These are phyloP conservation scores for Calonectria henricotiae DNA, from an alignment of 2,329 filamentous ascomycete genomes.

Conservation along the genomic window DNA sequence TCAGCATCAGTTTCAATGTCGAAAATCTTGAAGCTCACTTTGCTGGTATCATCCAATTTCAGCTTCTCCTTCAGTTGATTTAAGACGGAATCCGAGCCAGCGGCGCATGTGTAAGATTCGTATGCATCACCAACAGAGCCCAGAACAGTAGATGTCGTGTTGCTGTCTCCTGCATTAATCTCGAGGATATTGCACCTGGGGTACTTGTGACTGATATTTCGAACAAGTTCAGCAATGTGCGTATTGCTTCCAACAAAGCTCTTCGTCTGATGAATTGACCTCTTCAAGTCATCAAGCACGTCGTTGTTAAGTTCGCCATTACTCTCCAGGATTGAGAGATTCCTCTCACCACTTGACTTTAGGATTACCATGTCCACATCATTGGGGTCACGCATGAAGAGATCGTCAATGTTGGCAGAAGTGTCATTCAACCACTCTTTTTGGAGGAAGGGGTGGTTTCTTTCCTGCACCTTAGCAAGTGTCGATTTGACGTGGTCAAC, in stretches of 20 bases:
- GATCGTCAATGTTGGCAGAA: not conserved
- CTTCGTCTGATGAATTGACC: not conserved
- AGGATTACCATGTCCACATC: not conserved
- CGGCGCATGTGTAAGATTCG: not conserved
- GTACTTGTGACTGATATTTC: not conserved
- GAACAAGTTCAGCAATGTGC: not conserved
- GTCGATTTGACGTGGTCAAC: not conserved
- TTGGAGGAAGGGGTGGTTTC: not conserved
- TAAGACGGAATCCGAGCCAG: not conserved
- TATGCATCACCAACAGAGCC: not conserved
- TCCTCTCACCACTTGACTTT: not conserved
- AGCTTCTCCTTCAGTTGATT: not conserved
- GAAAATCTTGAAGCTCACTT: not conserved
- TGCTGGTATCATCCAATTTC: not conserved
- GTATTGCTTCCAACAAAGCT: no score
- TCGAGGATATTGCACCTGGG: not conserved
- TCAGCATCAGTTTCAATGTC: not conserved
- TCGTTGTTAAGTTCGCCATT: not conserved
- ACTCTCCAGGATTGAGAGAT: not conserved
- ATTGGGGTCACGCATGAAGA: not conserved
- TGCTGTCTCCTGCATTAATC: not conserved
- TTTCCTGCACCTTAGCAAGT: not conserved
- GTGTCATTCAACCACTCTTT: constrained; percentile 3
- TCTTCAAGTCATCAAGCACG: not conserved
- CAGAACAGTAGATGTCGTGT: not conserved